Evolutionary conservation across 768 basidiomycete genomes (phyloP).

Genomic region (Cystofilobasidium capitatum): DNA sequence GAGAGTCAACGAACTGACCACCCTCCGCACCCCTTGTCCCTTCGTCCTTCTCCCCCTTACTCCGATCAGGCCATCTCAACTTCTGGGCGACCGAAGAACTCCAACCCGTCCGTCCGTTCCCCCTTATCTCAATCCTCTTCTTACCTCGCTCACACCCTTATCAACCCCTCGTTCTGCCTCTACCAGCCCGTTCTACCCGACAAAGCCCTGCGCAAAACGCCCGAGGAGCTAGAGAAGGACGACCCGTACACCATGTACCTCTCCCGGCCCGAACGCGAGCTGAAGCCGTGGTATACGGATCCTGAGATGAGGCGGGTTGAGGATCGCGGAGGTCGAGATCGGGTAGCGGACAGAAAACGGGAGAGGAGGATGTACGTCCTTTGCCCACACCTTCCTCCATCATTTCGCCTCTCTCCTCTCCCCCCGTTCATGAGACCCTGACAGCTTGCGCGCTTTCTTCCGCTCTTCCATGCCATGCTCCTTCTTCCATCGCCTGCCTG

Average conservation of each 20-base stretch:
- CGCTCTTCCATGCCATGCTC: background rate
- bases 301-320: slow-evolving; percentile 16
- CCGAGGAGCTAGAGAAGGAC: slow-evolving; percentile 20
- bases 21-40: no score
- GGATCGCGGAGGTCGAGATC: slow-evolving; percentile 9
- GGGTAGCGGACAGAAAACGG: background rate
- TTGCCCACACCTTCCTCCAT: no score
- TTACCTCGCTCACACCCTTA: background rate
- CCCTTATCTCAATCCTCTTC: background rate
- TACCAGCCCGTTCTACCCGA: background rate
- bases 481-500: background rate
- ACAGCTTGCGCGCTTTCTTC: background rate
- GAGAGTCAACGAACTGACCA: no score
- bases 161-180: background rate
- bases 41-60: no score
- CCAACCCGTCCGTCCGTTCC: background rate
- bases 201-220: background rate
- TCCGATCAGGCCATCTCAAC: slow-evolving; percentile 24
- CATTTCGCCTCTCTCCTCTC: no score
- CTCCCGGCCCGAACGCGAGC: slow-evolving; percentile 17
- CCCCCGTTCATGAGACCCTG: no score
- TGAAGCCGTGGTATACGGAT: slow-evolving; percentile 24
- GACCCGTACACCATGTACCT: slow-evolving; percentile 27
- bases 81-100: slow-evolving; percentile 23
- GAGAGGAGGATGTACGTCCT: slow-evolving; percentile 13